These are phyloP conservation scores for Camellia lanceoleosa DNA, from an alignment of 148 eudicot species.

Conservation along the genomic window DNA sequence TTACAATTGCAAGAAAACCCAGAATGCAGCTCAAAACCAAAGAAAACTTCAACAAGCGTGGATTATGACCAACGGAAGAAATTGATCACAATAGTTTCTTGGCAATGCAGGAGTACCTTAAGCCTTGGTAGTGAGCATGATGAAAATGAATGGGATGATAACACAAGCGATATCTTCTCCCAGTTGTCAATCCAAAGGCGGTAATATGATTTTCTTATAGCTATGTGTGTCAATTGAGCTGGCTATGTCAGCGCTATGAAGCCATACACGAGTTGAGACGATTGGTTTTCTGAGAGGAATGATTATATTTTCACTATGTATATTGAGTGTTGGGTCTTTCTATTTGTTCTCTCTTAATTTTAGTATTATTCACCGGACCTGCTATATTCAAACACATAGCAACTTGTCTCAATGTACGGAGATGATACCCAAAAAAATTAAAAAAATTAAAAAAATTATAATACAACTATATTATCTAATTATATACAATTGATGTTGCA, in stretches of 20 bases:
- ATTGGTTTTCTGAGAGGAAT: too few relatives aligned
- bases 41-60: neutral
- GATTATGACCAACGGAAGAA: constrained; percentile 11
- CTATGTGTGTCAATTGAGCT: neutral
- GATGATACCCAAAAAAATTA: neutral
- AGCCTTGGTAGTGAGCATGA: constrained; percentile 36
- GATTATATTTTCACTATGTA: too few relatives aligned
- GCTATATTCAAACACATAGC: neutral
- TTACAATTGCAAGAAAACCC: constrained; percentile 34
- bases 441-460: too few relatives aligned
- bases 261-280: too few relatives aligned
- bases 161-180: constrained; percentile 37
- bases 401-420: neutral
- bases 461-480: too few relatives aligned
- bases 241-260: too few relatives aligned
- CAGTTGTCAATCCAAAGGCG: constrained; percentile 35
- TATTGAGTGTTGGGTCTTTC: neutral
- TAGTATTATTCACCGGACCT: neutral
- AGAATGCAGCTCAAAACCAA: constrained; percentile 8
- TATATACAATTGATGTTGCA: too few relatives aligned
- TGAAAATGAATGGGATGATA: constrained; percentile 15
- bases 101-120: constrained; percentile 45
- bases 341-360: constrained; percentile 5
- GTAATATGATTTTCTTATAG: constrained; percentile 12
- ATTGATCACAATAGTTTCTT: constrained; percentile 23